Evolutionary conservation across 371 early-diverging fungal genomes (phyloP).

Genomic region (Lichtheimia ramosa): DNA sequence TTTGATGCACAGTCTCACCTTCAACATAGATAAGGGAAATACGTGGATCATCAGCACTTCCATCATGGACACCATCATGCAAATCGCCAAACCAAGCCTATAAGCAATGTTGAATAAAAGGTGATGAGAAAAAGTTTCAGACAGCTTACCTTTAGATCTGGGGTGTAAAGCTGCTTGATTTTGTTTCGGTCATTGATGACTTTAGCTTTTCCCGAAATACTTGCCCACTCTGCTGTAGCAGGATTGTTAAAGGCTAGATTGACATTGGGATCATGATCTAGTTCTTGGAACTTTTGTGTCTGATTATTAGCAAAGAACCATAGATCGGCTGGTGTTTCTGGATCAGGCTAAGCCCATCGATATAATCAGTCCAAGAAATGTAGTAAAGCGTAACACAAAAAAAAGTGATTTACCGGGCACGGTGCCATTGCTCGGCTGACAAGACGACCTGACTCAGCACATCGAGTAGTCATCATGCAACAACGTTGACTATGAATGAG

Average conservation of each 20-base stretch:
- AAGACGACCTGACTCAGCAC: slow-evolving; percentile 22
- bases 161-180: slow-evolving; percentile 32
- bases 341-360: slow-evolving; percentile 13
- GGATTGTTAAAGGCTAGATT: slow-evolving; percentile 36
- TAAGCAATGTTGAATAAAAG: background rate
- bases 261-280: slow-evolving; percentile 41
- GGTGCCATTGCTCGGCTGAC: slow-evolving; percentile 32
- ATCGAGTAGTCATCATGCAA: slow-evolving; percentile 41
- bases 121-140: background rate
- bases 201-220: slow-evolving; percentile 40
- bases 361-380: background rate
- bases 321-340: slow-evolving; percentile 28
- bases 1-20: slow-evolving; percentile 28
- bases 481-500: slow-evolving; percentile 24
- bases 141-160: slow-evolving; percentile 23
- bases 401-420: slow-evolving; percentile 13
- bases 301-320: slow-evolving; percentile 44
- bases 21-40: slow-evolving; percentile 30
- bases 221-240: slow-evolving; percentile 44
- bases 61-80: slow-evolving; percentile 43
- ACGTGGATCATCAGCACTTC: slow-evolving; percentile 46
- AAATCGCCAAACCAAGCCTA: slow-evolving; percentile 44
- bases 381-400: background rate
- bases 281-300: slow-evolving; percentile 44
- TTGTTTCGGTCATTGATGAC: slow-evolving; percentile 35